Percentiles rank a stretch among this genome's conserved stretches.
These are phyloP conservation scores for Calonectria montana DNA, from an alignment of 2,329 filamentous ascomycete genomes.

Conservation along the genomic window DNA sequence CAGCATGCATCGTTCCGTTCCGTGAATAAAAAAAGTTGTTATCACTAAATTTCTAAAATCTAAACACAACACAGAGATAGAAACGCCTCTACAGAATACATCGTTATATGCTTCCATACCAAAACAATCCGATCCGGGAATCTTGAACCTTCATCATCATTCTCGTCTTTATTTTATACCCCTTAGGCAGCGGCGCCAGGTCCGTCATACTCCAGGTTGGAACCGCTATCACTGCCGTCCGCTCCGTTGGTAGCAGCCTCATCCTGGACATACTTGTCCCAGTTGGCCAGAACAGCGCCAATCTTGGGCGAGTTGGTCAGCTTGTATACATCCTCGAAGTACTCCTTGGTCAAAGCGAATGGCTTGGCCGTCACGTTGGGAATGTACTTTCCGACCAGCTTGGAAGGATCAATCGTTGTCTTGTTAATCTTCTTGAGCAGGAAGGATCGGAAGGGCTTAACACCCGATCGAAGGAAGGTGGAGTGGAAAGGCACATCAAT, in stretches of 20 bases:
- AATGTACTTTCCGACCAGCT: constrained; percentile 98
- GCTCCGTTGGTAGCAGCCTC: constrained; percentile 51
- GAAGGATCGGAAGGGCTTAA: constrained; percentile 99
- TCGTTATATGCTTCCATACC: constrained; percentile 42
- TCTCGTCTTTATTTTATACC: constrained; percentile 35
- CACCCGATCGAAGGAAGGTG: constrained; percentile 95
- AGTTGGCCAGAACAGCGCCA: constrained; percentile 85
- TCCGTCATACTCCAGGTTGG: constrained; percentile 56
- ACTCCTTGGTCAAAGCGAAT: constrained; percentile 96
- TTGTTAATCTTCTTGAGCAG: constrained; percentile 99
- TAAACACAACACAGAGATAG: constrained; percentile 31
- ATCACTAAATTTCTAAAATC: constrained; percentile 32
- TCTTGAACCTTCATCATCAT: constrained; percentile 38
- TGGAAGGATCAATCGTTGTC: constrained; percentile 96
- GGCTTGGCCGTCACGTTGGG: constrained; percentile 97
- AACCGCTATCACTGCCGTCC: constrained; percentile 52
- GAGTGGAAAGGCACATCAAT: constrained; percentile 99
- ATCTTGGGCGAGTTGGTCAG: constrained; percentile 88
- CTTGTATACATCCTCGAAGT: constrained; percentile 98
- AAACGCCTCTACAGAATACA: constrained; percentile 43
- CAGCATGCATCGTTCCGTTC: background rate
- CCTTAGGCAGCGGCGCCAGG: constrained; percentile 54
- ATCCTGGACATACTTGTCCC: constrained; percentile 76
- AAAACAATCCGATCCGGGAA: constrained; percentile 33
- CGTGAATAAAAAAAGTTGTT: constrained; percentile 24